These are phyloP conservation scores for Penicillium sp. DNA, from an alignment of 2,329 filamentous ascomycete species.

Conservation along the genomic window DNA sequence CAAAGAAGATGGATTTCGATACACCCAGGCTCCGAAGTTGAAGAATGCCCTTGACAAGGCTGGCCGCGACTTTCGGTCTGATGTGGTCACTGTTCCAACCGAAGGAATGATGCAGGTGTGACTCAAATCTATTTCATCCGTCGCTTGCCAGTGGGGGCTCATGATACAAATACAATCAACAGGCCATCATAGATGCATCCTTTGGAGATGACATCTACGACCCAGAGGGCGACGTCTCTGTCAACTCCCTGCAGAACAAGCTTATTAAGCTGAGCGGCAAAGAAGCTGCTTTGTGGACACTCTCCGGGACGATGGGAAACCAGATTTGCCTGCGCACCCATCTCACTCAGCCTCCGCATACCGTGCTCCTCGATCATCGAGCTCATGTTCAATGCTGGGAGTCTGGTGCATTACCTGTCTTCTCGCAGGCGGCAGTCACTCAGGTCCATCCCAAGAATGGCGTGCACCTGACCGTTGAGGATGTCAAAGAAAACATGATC, in stretches of 20 bases:
- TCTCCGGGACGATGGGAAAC: background rate
- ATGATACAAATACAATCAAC: no score
- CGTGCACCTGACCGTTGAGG: background rate
- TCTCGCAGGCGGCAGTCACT: background rate
- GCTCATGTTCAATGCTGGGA: background rate
- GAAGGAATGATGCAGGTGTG: background rate
- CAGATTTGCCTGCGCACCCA: background rate
- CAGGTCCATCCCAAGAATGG: background rate
- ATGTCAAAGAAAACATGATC: background rate
- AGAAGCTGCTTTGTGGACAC: background rate
- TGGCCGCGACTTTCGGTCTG: background rate
- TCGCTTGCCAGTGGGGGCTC: no score
- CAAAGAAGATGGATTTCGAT: background rate
- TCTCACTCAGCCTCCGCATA: background rate
- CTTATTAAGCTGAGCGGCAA: background rate
- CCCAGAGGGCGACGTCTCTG: background rate
- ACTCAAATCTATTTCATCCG: background rate
- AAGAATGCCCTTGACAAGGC: background rate
- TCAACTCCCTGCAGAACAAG: background rate
- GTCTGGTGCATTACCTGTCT: background rate
- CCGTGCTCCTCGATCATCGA: background rate
- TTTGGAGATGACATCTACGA: background rate
- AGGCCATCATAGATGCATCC: background rate
- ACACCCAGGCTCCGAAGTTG: background rate
- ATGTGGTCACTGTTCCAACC: background rate